phyloP scores from a whole-genome alignment of 2,329 filamentous ascomycete species.

The Hypoxylon sp. region DNA sequence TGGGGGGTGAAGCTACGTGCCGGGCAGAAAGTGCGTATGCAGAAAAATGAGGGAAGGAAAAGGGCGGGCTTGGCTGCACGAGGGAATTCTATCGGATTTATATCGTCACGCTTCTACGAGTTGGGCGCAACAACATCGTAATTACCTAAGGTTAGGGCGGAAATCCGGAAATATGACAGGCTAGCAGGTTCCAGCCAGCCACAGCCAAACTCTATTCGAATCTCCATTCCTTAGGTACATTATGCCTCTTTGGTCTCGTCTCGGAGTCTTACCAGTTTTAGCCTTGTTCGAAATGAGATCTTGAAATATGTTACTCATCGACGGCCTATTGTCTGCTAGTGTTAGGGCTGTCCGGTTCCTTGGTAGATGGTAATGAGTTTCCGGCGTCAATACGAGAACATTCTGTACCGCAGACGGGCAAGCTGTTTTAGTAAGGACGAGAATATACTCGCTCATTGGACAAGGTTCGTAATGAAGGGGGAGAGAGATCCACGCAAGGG shows the following conservation, averaged over 20 bases:
- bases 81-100: slow-evolving; percentile 17
- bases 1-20: slow-evolving; percentile 47
- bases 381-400: slow-evolving; percentile 21
- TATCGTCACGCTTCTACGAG: slow-evolving; percentile 15
- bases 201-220: not conserved
- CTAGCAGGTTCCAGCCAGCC: slow-evolving; percentile 10
- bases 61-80: not conserved
- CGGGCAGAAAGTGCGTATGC: slow-evolving; percentile 37
- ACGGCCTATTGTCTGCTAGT: not conserved
- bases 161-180: slow-evolving; percentile 4
- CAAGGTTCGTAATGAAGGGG: not conserved
- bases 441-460: slow-evolving; percentile 27
- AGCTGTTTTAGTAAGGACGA: slow-evolving; percentile 7
- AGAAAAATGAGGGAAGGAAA: slow-evolving; percentile 18
- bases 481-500: slow-evolving; percentile 16
- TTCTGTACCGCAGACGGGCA: not conserved
- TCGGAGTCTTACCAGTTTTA: not conserved
- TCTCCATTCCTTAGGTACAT: not conserved
- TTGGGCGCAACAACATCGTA: slow-evolving; percentile 26
- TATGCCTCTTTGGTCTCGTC: not conserved
- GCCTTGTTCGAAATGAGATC: not conserved
- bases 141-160: slow-evolving; percentile 11
- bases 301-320: not conserved
- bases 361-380: slow-evolving; percentile 4
- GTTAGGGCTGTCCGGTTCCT: not conserved